Evolutionary conservation across 805 yeast species (phyloP), one percentile per base, ranked within the genome.

Genomic region (Wickerhamomyces canadensis): DNA sequence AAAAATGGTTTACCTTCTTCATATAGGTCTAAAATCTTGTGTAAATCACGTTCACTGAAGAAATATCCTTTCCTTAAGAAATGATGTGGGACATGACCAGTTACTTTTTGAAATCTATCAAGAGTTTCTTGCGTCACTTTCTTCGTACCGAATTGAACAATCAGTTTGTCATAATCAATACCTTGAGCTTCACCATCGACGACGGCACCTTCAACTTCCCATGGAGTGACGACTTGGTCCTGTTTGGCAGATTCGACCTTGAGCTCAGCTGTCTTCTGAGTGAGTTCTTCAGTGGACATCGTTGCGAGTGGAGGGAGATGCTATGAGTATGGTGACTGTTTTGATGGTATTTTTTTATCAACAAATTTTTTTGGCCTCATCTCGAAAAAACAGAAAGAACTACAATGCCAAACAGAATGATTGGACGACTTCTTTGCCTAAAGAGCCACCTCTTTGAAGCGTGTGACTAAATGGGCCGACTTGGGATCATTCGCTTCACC

Each of bases 151-250:
- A 93, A 93, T 57, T 84, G 85, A 45, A 69, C 68, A 52, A 87
- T 84, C 48, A 93, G 70, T 64, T 87, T 87, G 41, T 86, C 91
- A 58, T 93, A 93, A 65, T 93, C 96, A 49, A 93, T 89, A 19
- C 78, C 88, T 60, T 84, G 89, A n/a, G 84, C 76, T 51, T 81
- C 70, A 37, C 98, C 98, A 52, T 89, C 95, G 40, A 87, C 96
- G 33, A 91, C 94, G 3, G 97, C 98, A 41, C 98, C 98, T 62
- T 85, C 96, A 22, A 93, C 98, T 60, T 93, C 98, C 98, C 98
- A 93, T 34, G 98, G 98, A 1, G 98, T 93, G 42, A 84, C 71
- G 11, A 39, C 40, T 34, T 52, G 56, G 6, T 50, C 56, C 2
- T 36, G 42, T 15, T 13, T 19, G 17, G 26, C 13, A 14, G 34